phyloP scores from a whole-genome alignment of 73 alveolate species.

The Paramecium pentaurelia region DNA sequence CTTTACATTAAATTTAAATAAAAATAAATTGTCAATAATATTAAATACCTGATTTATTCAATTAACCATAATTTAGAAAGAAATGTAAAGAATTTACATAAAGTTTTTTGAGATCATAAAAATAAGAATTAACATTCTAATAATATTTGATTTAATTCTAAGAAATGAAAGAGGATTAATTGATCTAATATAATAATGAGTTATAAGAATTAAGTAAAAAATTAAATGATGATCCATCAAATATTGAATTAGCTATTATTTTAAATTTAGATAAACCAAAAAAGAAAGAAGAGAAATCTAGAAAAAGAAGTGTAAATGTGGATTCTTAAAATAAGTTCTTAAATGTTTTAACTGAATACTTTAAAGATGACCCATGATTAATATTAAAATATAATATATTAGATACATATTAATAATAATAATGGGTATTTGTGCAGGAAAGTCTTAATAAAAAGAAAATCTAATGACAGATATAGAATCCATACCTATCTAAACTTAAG shows the following conservation, averaged over 20 bases:
- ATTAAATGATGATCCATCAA: not conserved
- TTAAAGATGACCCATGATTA: not conserved
- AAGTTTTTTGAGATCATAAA: not conserved
- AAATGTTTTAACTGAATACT: not conserved
- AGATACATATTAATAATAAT: not conserved
- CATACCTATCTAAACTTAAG: not conserved
- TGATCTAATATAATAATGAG: not conserved
- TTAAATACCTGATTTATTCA: not conserved
- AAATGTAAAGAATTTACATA: not conserved
- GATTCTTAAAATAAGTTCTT: not conserved
- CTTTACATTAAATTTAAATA: not conserved
- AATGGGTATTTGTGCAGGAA: constrained; percentile 37
- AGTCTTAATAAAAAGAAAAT: not conserved
- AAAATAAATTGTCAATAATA: not conserved
- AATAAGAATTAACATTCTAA: not conserved
- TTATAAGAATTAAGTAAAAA: not conserved
- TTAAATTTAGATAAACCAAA: not conserved
- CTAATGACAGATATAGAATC: not conserved
- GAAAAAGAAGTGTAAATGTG: not conserved
- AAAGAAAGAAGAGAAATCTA: not conserved
- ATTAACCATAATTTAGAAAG: not conserved
- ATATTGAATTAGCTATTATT: not conserved
- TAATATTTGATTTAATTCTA: not conserved
- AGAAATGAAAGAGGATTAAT: not conserved
- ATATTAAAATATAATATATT: not conserved